Conservation (phyloP, 257 asterid genomes). For the Forsythia suspensa region DNA sequence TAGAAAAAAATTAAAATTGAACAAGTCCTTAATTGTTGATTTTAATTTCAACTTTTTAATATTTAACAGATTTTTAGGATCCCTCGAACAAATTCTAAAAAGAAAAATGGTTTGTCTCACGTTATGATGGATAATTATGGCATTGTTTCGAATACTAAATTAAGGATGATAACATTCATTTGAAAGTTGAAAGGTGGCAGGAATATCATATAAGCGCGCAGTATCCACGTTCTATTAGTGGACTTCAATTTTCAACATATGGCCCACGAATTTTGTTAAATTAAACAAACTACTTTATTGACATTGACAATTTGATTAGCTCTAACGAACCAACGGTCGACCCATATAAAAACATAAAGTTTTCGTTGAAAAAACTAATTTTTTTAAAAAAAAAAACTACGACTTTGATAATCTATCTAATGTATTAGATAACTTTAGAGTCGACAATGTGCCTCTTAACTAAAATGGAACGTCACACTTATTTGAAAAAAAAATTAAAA, state of each 20-base stretch:
- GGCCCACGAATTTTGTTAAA: constrained; percentile 5
- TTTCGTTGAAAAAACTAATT: neutral
- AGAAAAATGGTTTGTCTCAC: neutral
- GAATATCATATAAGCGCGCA: neutral
- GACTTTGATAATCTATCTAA: no score
- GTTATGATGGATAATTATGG: neutral
- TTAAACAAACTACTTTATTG: neutral
- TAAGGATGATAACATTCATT: neutral
- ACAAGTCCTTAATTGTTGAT: no score
- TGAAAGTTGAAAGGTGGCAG: neutral
- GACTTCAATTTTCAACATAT: neutral
- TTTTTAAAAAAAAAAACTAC: no score
- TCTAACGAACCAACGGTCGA: neutral
- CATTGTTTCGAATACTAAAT: neutral
- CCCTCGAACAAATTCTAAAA: no score
- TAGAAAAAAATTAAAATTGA: no score
- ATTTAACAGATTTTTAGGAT: no score
- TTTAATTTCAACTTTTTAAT: no score
- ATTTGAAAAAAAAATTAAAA: no score
- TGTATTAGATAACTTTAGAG: no score
- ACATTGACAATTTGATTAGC: neutral
- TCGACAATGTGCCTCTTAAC: no score
- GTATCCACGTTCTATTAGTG: constrained; percentile 16
- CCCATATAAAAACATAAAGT: neutral
- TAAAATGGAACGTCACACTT: no score